Evolutionary conservation across 2,329 filamentous ascomycete species (phyloP), one percentile per base, ranked within the genome.

Genomic region (Hymenotorrendiella dingleyae): DNA sequence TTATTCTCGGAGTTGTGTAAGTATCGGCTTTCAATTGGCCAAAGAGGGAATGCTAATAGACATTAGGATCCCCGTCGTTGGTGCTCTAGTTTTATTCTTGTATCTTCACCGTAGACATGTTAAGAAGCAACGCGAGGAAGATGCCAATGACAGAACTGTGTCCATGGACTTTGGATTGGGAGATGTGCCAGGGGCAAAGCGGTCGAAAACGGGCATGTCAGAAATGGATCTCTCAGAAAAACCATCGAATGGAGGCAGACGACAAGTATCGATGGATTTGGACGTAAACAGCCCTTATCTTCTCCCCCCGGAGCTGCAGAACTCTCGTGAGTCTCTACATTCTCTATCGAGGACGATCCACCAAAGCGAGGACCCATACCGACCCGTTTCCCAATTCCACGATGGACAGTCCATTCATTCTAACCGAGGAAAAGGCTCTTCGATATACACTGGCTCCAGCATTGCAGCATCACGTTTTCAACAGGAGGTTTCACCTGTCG

Each of bases 141-240:
- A 98, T 66, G 73, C 76, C 14, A 80, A 84, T 49, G 90, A 96
- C 64, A 86, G 87, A 54, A 87, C 94, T 65, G 90, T 84, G 60
- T 93, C 88, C 1, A 74, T 97, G 60, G 93, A 98, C 63, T 98
- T 96, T 61, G 93, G 93, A 26, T 66, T 96, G 59, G 87, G 67
- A 27, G 67, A 84, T 43, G 64, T 69, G 23, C 40, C 60, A 52
- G 54, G 50, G 40, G 38, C 46, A 12, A 51, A 47, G n/a, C 49
- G 53, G 34, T 19, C 42, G 12, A 56, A 52, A 38, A 47, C 44
- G 16, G 42, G 36, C 10, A 40, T 37, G 40, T 17, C 33, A 10
- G 38, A 46, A 19, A 33, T 19, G 28, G 36, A 36, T 20, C 22
- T 40, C 19, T 20, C 8, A n/a, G 44, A 46, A 19, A 46, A 46